Evolutionary conservation across 2,329 filamentous ascomycete species (phyloP), one percentile per base, ranked within the genome.

Genomic region (Sclerotinia spermophila): DNA sequence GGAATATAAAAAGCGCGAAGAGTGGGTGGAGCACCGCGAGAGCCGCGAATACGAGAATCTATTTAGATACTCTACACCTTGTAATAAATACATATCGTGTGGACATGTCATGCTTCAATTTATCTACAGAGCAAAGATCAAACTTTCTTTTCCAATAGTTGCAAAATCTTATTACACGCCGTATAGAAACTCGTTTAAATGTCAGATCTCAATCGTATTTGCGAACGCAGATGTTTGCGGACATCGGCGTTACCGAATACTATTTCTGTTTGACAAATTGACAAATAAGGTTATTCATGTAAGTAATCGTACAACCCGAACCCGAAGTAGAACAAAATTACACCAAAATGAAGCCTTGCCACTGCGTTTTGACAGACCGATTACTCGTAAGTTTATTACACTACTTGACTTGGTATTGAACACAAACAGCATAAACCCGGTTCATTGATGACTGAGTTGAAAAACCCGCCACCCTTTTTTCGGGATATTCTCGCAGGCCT

Each of bases 11-110:
- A 27, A 7, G 15, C 27, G n/a, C 33, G 21, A 15, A 65, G 38
- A n/a, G 45, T 40, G 62, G 45, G 30, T 53, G 62, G 62, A 40
- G 62, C 53, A 30, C 17, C 62, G 17, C 62, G n/a, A 65, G 45
- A 53, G 33, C 44, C 24, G 33, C 24, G 15, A 5, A 40, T 27
- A 40, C 24, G 35, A 53, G 3, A 21, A 51, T 30, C 11, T 40
- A n/a, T 27, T 40, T 51, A 53, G 24, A 65, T 30, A 30, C 5
- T 40, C 33, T 53, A 10, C 21, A 33, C 45, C 62, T 24, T 53
- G 30, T 30, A 5, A 17, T 30, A 5, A 17, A 7, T 27, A 19
- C 33, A n/a, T 59, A 38, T 38, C 33, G 11, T 59, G 10, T n/a
- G 2, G 5, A 11, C 13, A 17, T 58, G 24, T 56, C 30, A 21